Conservation (phyloP, 23 red algal genomes). For the Gracilaria gracilis region DNA sequence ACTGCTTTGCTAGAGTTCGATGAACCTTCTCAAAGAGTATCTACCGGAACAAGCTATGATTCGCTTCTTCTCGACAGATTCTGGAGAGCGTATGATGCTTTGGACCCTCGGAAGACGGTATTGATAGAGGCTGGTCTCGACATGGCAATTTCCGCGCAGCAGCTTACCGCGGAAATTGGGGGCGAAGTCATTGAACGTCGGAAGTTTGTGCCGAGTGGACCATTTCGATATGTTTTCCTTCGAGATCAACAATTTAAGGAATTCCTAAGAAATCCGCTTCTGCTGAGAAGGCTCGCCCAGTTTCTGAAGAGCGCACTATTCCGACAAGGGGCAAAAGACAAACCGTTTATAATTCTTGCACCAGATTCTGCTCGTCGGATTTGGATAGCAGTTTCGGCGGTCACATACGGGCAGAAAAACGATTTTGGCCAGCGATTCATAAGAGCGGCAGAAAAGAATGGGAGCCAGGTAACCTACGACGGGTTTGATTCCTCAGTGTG, state of each 20-base stretch:
- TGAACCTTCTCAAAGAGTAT: constrained; percentile 19
- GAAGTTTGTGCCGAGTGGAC: constrained; percentile 78
- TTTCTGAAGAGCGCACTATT: constrained; percentile 70
- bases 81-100: constrained; percentile 88
- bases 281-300: constrained; percentile 68
- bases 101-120: constrained; percentile 51
- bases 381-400: constrained; percentile 80
- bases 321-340: constrained; percentile 74
- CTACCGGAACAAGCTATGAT: constrained; percentile 24
- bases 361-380: constrained; percentile 41
- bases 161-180: constrained; percentile 74
- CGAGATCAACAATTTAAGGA: constrained; percentile 73
- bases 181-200: constrained; percentile 83
- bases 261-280: constrained; percentile 60
- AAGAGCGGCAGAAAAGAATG: constrained; percentile 73
- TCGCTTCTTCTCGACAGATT: constrained; percentile 55
- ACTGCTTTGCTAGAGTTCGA: constrained; percentile 74
- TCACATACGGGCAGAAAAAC: constrained; percentile 42
- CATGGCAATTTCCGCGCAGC: constrained; percentile 70
- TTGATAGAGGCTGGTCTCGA: constrained; percentile 62
- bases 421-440: constrained; percentile 80
- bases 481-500: constrained; percentile 77
- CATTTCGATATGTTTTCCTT: constrained; percentile 89
- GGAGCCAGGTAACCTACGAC: constrained; percentile 61
- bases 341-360: constrained; percentile 82